Evolutionary conservation across 495 filamentous ascomycete genomes (phyloP), one percentile per base, ranked within the genome.

Genomic region (Aspergillus biplanus): DNA sequence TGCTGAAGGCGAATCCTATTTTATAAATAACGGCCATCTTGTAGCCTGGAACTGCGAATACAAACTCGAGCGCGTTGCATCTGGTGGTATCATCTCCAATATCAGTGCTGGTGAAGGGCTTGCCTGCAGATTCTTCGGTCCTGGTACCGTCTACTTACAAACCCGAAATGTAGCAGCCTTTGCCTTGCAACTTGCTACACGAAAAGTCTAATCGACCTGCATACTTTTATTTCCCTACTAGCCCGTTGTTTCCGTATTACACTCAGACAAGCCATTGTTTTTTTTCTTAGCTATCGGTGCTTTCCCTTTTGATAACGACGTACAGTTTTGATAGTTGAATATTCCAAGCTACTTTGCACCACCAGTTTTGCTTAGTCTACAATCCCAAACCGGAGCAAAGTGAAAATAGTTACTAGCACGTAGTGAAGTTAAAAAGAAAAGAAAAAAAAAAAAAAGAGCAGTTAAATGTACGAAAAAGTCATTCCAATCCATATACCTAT

Each of bases 11-110:
- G 94, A 98, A 70, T 86, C 86, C 59, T 99, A 97, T 73, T 90
- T 92, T 60, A 87, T 99, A 56, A 93, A 99, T 69, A 99, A 99
- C 68, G 94, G 93, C 9, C 93, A 99, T 65, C 80, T 99, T 6
- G 93, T 99, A 1, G 96, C 95, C 5, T 99, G 95, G 95, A 97
- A 97, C 69, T 94, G 91, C 73, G 90, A 96, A 64, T 99, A 98
- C 69, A 69, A 68, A 7, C 86, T 98, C 50, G 92, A 97, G 75
- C 89, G 96, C 8, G 90, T 93, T 11, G 87, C 95, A 0, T 92
- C 89, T 18, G 95, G 95, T 12, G 96, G 95, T 31, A 86, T 99
- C 49, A 88, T 98, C 6, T 93, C 90, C 31, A 85, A 86, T 31
- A 75, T 96, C 21, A 86, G 86, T 35, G 87, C 90, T 3, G 89